phyloP scores from a whole-genome alignment of 345 rosid species.

The Sisymbrium irio region DNA sequence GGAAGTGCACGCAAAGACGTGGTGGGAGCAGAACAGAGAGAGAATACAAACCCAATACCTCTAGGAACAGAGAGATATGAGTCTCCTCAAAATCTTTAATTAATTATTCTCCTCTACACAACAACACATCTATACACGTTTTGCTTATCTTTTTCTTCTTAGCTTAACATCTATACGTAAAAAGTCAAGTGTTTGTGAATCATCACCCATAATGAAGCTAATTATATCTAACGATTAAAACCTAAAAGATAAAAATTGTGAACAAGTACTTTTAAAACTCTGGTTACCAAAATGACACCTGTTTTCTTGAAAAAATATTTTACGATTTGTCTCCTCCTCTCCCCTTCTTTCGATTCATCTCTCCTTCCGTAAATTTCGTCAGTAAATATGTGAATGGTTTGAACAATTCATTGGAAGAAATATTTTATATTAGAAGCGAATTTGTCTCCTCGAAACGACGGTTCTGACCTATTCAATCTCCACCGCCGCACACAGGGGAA shows the following conservation, averaged over 20 bases:
- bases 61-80: constrained; percentile 30
- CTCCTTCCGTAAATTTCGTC: no score
- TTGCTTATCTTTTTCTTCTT: constrained; percentile 11
- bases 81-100: constrained; percentile 24
- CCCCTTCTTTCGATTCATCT: no score
- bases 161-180: constrained; percentile 21
- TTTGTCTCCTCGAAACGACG: no score
- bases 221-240: neutral
- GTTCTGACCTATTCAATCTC: no score
- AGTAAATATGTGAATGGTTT: no score
- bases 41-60: constrained; percentile 96
- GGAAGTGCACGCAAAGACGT: constrained; percentile 84
- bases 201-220: neutral
- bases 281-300: no score
- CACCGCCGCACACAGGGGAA: no score
- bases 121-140: constrained; percentile 22
- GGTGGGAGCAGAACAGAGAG: constrained; percentile 99
- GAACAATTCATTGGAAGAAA: no score
- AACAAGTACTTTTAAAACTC: no score
- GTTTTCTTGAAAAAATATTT: no score
- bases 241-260: neutral
- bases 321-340: no score
- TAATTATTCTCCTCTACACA: constrained; percentile 15
- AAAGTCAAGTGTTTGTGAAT: constrained; percentile 11
- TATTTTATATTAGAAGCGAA: no score